These are phyloP conservation scores for Dalbergia cochinchinensis DNA, from an alignment of 306 rosid genomes.

Conservation along the genomic window DNA sequence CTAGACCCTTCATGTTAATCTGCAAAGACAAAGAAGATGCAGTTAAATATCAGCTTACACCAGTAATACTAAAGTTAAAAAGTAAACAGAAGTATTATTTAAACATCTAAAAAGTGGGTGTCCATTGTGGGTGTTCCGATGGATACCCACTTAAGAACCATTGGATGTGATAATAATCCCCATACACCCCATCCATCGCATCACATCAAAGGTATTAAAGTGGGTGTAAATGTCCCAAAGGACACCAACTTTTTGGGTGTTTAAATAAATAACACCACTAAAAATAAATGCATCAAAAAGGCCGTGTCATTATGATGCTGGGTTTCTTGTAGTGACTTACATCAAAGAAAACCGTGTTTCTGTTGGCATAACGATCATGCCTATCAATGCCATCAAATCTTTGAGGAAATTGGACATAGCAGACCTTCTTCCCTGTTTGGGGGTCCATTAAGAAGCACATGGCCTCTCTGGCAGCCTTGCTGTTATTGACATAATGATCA, in stretches of 20 bases:
- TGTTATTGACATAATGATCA: conserved; percentile 57
- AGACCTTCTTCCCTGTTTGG: conserved; percentile 59
- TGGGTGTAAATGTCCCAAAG: no score
- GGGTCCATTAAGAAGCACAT: conserved; percentile 67
- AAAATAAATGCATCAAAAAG: conserved; percentile 10
- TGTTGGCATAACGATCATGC: conserved; percentile 61
- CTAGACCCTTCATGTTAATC: conserved; percentile 98
- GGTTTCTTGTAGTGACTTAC: conserved; percentile 49
- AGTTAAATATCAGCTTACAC: not conserved
- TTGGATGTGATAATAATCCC: no score
- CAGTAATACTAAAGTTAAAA: not conserved
- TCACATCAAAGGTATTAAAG: no score
- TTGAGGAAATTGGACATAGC: conserved; percentile 64
- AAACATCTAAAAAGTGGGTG: no score
- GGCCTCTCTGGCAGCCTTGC: conserved; percentile 62
- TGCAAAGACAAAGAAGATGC: conserved; percentile 49
- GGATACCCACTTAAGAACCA: no score
- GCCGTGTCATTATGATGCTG: not conserved
- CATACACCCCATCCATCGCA: no score
- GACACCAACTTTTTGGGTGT: no score
- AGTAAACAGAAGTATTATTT: not conserved
- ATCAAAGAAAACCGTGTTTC: conserved; percentile 64
- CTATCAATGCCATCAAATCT: conserved; percentile 59
- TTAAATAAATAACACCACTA: no score
- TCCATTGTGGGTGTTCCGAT: no score